phyloP scores from a whole-genome alignment of 192 early-diverging fungal genomes.

The Dispira simplex region DNA sequence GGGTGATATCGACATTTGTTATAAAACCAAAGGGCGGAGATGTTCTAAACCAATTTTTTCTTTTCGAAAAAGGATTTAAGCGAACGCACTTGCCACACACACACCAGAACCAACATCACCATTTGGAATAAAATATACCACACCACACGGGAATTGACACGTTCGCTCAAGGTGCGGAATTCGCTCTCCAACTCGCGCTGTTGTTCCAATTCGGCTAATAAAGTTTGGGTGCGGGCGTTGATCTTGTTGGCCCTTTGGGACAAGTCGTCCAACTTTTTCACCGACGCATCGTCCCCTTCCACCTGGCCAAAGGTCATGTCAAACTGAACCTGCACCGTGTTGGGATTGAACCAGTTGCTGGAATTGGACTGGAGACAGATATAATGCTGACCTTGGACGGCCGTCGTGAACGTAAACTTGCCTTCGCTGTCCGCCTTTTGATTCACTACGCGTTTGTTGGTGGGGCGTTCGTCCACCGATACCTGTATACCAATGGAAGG shows the following conservation, averaged over 20 bases:
- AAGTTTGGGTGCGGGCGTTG: slow-evolving; percentile 63
- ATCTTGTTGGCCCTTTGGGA: slow-evolving; percentile 60
- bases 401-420: slow-evolving; percentile 82
- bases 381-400: slow-evolving; percentile 75
- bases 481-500: slow-evolving; percentile 45
- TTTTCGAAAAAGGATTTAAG: slow-evolving; percentile 73
- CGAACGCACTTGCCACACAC: slow-evolving; percentile 80
- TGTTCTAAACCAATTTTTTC: slow-evolving; percentile 71
- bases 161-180: slow-evolving; percentile 76
- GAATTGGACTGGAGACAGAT: slow-evolving; percentile 68
- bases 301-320: slow-evolving; percentile 56
- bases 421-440: slow-evolving; percentile 57
- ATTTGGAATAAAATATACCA: slow-evolving; percentile 83
- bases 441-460: slow-evolving; percentile 42
- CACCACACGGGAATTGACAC: slow-evolving; percentile 68
- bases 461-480: slow-evolving; percentile 49
- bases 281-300: slow-evolving; percentile 26
- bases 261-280: slow-evolving; percentile 41
- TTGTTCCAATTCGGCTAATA: slow-evolving; percentile 77
- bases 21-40: background rate
- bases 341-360: slow-evolving; percentile 54
- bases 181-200: slow-evolving; percentile 81
- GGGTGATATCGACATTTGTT: too few relatives aligned
- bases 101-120: slow-evolving; percentile 50
- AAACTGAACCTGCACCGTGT: slow-evolving; percentile 29